Evolutionary conservation across 768 basidiomycete genomes (phyloP).

Genomic region (Ephemerocybe angulata): DNA sequence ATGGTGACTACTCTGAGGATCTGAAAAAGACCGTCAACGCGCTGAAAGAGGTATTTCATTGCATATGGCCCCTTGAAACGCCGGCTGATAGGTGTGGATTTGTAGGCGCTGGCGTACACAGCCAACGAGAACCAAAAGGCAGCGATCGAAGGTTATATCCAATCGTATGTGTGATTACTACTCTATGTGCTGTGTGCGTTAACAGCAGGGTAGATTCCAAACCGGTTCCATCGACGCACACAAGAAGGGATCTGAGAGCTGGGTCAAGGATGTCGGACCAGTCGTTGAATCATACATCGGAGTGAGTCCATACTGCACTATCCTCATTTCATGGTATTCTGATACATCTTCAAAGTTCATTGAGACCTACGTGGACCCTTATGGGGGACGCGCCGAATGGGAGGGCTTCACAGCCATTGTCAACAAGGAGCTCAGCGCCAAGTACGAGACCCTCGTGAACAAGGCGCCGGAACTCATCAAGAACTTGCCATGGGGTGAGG

Average conservation of each 20-base stretch:
- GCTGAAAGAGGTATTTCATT: slow-evolving; percentile 49
- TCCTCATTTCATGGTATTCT: neutral
- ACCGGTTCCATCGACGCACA: slow-evolving; percentile 79
- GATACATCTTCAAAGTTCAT: slow-evolving; percentile 41
- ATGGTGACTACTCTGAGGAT: slow-evolving; percentile 67
- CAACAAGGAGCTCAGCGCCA: slow-evolving; percentile 77
- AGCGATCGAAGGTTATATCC: slow-evolving; percentile 77
- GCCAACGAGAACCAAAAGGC: slow-evolving; percentile 68
- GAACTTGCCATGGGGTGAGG: slow-evolving; percentile 75
- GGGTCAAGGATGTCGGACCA: slow-evolving; percentile 86
- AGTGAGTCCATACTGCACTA: slow-evolving; percentile 26
- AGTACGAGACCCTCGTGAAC: slow-evolving; percentile 75
- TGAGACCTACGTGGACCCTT: slow-evolving; percentile 86
- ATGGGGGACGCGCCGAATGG: slow-evolving; percentile 90
- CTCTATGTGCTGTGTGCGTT: neutral
- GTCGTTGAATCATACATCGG: slow-evolving; percentile 88
- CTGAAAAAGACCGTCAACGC: slow-evolving; percentile 53
- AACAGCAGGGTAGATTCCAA: slow-evolving; percentile 49
- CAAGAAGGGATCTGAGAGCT: slow-evolving; percentile 69
- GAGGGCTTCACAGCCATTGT: slow-evolving; percentile 91
- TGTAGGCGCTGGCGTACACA: slow-evolving; percentile 67
- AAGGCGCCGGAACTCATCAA: slow-evolving; percentile 77
- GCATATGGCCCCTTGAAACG: neutral
- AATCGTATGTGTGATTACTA: slow-evolving; percentile 49
- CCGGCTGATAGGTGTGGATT: neutral